Evolutionary conservation across 2,329 filamentous ascomycete species (phyloP).

Genomic region (Metarhizium rileyi): DNA sequence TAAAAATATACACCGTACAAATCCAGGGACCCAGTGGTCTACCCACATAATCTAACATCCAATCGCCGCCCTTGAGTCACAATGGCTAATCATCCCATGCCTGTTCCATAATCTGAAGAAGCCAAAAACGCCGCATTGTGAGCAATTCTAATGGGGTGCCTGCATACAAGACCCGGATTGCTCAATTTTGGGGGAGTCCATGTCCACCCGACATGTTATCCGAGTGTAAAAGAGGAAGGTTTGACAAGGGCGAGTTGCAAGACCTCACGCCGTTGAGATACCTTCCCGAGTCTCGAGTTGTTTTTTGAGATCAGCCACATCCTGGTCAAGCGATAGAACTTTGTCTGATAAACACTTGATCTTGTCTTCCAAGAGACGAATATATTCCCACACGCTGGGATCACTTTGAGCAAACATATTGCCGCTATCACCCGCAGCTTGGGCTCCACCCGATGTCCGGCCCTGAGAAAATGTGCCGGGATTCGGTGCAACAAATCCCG

Average conservation of each 20-base stretch:
- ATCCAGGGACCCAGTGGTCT: background rate
- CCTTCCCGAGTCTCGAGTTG: slow-evolving; percentile 23
- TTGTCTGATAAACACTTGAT: slow-evolving; percentile 27
- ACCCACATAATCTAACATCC: slow-evolving; percentile 12
- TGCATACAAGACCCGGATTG: background rate
- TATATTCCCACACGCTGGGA: slow-evolving; percentile 60
- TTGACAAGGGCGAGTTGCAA: background rate
- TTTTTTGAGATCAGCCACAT: slow-evolving; percentile 24
- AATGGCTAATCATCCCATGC: slow-evolving; percentile 20
- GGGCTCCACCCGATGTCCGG: slow-evolving; percentile 36
- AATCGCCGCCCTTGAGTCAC: slow-evolving; percentile 21
- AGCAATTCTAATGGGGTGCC: background rate
- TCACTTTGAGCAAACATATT: slow-evolving; percentile 57
- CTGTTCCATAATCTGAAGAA: slow-evolving; percentile 14
- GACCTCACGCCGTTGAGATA: slow-evolving; percentile 7
- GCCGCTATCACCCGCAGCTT: slow-evolving; percentile 49
- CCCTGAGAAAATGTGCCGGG: slow-evolving; percentile 21
- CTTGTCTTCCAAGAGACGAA: slow-evolving; percentile 57
- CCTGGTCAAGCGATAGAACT: slow-evolving; percentile 23
- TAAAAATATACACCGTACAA: slow-evolving; percentile 1
- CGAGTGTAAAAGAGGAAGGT: background rate
- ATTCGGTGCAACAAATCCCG: slow-evolving; percentile 23
- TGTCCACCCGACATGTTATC: background rate
- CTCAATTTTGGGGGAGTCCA: background rate
- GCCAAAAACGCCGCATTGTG: slow-evolving; percentile 2